phyloP scores from a whole-genome alignment of 2,329 filamentous ascomycete species.

The Fusarium sulawesiense region DNA sequence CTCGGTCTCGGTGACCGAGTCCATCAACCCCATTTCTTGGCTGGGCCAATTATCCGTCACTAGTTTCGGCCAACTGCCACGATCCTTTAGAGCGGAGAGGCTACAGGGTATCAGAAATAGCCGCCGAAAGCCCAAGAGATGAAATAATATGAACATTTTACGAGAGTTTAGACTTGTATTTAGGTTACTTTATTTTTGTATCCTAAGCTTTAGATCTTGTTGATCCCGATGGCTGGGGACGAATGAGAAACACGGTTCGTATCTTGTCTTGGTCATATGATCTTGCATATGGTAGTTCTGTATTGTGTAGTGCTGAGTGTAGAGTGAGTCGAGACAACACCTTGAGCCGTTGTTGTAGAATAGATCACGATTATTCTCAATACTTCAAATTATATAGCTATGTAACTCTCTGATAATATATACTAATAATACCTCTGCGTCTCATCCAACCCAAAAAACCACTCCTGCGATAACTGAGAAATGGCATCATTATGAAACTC shows the following conservation, averaged over 20 bases:
- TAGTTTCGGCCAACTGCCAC: not conserved
- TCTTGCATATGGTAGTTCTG: not conserved
- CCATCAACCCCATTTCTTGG: not conserved
- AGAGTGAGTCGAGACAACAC: too few relatives aligned
- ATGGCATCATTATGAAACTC: conserved; percentile 44
- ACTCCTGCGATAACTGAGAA: conserved; percentile 42
- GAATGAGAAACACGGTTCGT: not conserved
- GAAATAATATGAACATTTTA: not conserved
- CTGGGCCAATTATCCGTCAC: not conserved
- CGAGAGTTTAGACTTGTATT: not conserved
- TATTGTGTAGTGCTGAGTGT: too few relatives aligned
- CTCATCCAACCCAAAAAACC: conserved; percentile 39
- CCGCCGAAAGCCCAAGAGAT: not conserved
- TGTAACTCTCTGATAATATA: not conserved
- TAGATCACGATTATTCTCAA: not conserved
- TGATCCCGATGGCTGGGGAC: rapidly evolving
- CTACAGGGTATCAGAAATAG: not conserved
- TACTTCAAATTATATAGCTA: not conserved
- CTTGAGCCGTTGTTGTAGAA: not conserved
- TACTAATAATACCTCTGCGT: conserved; percentile 27
- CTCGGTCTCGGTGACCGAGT: conserved; percentile 36
- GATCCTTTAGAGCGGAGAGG: too few relatives aligned
- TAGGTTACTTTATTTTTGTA: not conserved
- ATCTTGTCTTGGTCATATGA: not conserved
- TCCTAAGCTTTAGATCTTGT: not conserved